phyloP scores from a whole-genome alignment of 306 rosid genomes.

The Lagenaria siceraria region DNA sequence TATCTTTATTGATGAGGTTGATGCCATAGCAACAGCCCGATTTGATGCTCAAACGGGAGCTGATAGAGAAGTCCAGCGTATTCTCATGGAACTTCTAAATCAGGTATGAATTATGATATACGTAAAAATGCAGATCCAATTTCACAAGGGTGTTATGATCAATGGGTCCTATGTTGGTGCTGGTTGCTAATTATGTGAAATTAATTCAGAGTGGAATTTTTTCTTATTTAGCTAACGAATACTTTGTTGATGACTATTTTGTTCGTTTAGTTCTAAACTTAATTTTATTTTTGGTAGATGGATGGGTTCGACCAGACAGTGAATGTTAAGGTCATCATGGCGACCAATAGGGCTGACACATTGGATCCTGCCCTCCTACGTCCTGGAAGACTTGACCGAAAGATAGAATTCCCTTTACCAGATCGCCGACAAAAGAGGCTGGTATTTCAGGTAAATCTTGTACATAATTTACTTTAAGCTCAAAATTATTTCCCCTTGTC shows the following conservation, averaged over 20 bases:
- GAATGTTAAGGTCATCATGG: slow-evolving; percentile 98
- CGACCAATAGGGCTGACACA: slow-evolving; percentile 96
- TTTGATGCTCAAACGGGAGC: slow-evolving; percentile 99
- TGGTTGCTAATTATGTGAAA: background rate
- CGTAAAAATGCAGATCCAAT: background rate
- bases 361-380: slow-evolving; percentile 96
- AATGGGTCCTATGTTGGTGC: background rate
- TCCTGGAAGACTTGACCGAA: slow-evolving; percentile 97
- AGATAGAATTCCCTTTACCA: slow-evolving; percentile 94
- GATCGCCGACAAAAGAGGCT: slow-evolving; percentile 97
- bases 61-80: slow-evolving; percentile 99
- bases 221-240: background rate
- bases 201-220: background rate
- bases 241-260: background rate
- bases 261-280: background rate
- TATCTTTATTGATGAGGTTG: slow-evolving; percentile 97
- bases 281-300: slow-evolving; percentile 43
- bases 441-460: slow-evolving; percentile 75
- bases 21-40: slow-evolving; percentile 97
- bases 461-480: background rate
- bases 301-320: slow-evolving; percentile 99
- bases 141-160: background rate
- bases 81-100: slow-evolving; percentile 96
- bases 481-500: background rate
- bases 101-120: slow-evolving; percentile 36